Evolutionary conservation across 1,284 basidiomycete genomes (phyloP), one percentile per base, ranked within the genome.

Genomic region (Coniferiporia sulphurascens): DNA sequence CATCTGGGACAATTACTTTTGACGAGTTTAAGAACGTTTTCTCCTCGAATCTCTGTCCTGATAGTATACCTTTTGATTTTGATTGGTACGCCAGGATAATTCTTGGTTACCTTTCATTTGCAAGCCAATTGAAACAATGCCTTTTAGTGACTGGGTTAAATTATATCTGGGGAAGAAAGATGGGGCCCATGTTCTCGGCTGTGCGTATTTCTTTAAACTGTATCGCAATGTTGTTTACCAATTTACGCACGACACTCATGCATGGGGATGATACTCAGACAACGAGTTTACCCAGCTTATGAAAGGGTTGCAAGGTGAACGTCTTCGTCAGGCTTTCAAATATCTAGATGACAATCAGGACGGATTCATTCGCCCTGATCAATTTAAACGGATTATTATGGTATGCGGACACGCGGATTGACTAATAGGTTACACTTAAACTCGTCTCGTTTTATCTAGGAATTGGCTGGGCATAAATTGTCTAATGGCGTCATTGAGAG

Each of bases 261-360:
- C 57, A 41, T 8, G 15, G 9, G 63, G 51, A 59, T 58, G 46
- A 19, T 52, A 38, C 15, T 43, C 65, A 94, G 91, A 94, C 76
- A 89, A 90, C 71, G 94, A 97, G 74, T 97, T 97, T 75, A 96
- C 93, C 38, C 92, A 93, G 75, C 77, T 98, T 63, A 96, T 98
- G 93, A 97, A 96, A 74, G 95, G 93, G 48, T 82, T 97, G 62
- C 95, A 96, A 77, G 95, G 94, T 68, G 95, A 98, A 74, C 87
- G 95, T 51, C 80, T 97, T 61, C 87, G 95, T 64, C 95, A 98
- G 76, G 89, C 93, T 35, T 97, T 97, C 80, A 90, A 86, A 74
- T 85, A 86, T 74, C 80, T 97, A 69, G 95, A 97, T 74, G 78
- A 81, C 62, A 89, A 95, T 69, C 84, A 89, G 68, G 91, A 95